A percentile compares a stretch with the other conserved stretches of the same genome.
Evolutionary conservation across 805 yeast species (phyloP).

Genomic region (Myxozyma monticola): DNA sequence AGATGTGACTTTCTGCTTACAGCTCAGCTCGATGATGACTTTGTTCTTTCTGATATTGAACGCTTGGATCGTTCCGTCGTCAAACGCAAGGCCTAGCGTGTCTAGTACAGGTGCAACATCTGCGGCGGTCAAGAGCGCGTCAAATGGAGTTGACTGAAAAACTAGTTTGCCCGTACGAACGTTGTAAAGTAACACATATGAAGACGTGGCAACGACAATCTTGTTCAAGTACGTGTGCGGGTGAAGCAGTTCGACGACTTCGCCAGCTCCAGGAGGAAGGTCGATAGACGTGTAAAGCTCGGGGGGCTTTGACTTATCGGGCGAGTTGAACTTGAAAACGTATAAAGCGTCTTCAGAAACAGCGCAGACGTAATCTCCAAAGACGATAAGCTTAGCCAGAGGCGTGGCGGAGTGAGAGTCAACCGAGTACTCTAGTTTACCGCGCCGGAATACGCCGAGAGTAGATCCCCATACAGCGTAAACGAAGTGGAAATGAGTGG

Average conservation of each 20-base stretch:
- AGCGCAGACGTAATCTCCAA: constrained; percentile 78
- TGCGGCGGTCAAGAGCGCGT: constrained; percentile 61
- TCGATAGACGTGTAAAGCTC: constrained; percentile 66
- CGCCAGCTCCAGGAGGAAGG: constrained; percentile 65
- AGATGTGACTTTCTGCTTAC: constrained; percentile 49
- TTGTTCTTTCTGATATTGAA: constrained; percentile 69
- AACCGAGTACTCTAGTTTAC: constrained; percentile 54
- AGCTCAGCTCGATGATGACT: constrained; percentile 48
- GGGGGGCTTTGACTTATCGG: constrained; percentile 46
- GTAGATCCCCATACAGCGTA: constrained; percentile 71
- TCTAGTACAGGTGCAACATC: constrained; percentile 88
- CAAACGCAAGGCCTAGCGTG: constrained; percentile 72
- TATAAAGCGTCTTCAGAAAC: constrained; percentile 50
- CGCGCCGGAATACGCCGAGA: constrained; percentile 81
- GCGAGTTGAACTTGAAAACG: constrained; percentile 48
- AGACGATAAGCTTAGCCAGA: constrained; percentile 50
- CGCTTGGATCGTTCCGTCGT: constrained; percentile 63
- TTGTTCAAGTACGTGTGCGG: constrained; percentile 92
- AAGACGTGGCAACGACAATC: constrained; percentile 55
- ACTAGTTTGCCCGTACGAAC: constrained; percentile 73
- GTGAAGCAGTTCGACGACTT: constrained; percentile 68
- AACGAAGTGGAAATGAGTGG: constrained; percentile 81
- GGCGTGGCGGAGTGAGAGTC: constrained; percentile 42
- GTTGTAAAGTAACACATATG: constrained; percentile 52
- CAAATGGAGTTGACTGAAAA: constrained; percentile 50